Evolutionary conservation across 2,329 filamentous ascomycete genomes (phyloP).

Genomic region (Cryphonectria carpinicola): DNA sequence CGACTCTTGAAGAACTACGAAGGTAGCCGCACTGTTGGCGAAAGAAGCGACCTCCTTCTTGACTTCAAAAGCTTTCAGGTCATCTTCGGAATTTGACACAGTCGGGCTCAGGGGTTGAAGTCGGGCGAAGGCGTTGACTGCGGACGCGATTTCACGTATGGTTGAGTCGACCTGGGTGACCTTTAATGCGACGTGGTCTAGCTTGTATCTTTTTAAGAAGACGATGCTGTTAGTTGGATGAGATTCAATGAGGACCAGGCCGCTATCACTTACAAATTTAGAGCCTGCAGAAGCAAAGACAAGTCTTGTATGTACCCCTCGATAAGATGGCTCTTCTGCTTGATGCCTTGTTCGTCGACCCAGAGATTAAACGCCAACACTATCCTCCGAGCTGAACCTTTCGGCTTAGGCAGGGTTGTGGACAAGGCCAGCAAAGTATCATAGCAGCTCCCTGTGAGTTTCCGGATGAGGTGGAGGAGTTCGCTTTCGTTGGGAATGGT

Average conservation of each 20-base stretch:
- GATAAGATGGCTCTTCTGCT: slow-evolving; percentile 14
- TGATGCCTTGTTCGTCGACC: slow-evolving; percentile 7
- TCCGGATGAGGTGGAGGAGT: slow-evolving; percentile 16
- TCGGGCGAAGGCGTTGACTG: neutral
- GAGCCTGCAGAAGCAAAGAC: slow-evolving; percentile 8
- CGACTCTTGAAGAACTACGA: neutral
- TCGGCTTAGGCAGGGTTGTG: neutral
- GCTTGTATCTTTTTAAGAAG: slow-evolving; percentile 14
- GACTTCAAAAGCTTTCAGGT: slow-evolving; percentile 4
- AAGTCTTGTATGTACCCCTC: slow-evolving; percentile 16
- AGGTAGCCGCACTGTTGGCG: slow-evolving; percentile 9
- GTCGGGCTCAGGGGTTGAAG: neutral
- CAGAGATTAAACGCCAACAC: slow-evolving; percentile 10
- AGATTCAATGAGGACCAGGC: too few species aligned
- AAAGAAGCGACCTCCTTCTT: slow-evolving; percentile 8
- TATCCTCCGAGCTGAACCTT: neutral
- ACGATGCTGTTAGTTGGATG: neutral
- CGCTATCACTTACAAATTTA: slow-evolving; percentile 12
- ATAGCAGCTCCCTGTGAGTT: slow-evolving; percentile 13
- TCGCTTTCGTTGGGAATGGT: slow-evolving; percentile 9
- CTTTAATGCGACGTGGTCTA: slow-evolving; percentile 15
- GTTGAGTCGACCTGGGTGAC: slow-evolving; percentile 7
- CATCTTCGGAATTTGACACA: neutral
- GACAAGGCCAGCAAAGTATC: neutral
- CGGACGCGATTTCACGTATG: slow-evolving; percentile 1